Base-by-base conservation (phyloP, 2,329 filamentous ascomycete species). In the Boeremia lycopersici region DNA sequence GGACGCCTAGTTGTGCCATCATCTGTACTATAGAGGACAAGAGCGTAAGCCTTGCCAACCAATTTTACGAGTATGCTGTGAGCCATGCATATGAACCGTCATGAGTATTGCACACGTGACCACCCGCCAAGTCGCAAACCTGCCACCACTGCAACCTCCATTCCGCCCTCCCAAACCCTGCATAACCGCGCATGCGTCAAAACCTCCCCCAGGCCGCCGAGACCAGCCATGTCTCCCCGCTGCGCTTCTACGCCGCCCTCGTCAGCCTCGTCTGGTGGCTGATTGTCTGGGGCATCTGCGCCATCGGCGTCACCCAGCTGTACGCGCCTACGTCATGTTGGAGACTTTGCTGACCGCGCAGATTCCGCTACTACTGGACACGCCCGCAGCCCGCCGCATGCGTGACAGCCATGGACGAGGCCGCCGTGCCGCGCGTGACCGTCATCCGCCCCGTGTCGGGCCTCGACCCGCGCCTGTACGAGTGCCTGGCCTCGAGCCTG, bases 381-480 rank as follows among this genome's bases (percentile, higher is more conserved):
- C 74, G 69, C 36, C 82, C 79, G 42, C 68, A 68, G 39, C 75
- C 70, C 39, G 78, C 82, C 17, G 61, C 70, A 52, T 79, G 70
- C 74, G 70, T 76, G 17, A 71, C 72, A 2, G 56, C 56, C 52
- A 59, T 75, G 13, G 64, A 74, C 7, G 61, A 65, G 48, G 60
- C 66, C 26, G 77, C 86, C 34, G 80, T 91, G 3, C 93, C 93
- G 13, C 87, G 91, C 77, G 83, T 99, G 67, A 98, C 95, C 29
- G 84, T 96, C 57, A 92, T 99, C 63, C 89, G 95, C 2, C 96
- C 95, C 0, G 88, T 96, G 61, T 98, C 97, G 77, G 95, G 93
- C 57, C 82, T 96, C 51, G 95, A 98, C 73, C 90, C 92, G 4
- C 85, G 87, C 61, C 86, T 98, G 23, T 96, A 96, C 81, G 91